These are phyloP conservation scores for Alternaria dauci DNA, from an alignment of 2,329 filamentous ascomycete species.

Conservation along the genomic window DNA sequence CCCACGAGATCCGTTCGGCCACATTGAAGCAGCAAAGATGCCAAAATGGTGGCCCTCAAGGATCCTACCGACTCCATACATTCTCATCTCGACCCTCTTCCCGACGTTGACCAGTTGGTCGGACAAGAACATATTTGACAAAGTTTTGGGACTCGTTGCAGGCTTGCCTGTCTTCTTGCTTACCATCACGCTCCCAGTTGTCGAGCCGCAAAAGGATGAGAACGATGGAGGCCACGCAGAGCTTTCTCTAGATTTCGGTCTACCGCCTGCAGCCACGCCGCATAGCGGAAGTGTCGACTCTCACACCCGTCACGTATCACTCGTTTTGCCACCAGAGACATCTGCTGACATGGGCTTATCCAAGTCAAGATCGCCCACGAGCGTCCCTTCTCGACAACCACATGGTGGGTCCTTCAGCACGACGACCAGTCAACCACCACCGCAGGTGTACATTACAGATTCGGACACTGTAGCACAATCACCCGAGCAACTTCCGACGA, in stretches of 20 bases:
- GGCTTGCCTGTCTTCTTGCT: conserved; percentile 91
- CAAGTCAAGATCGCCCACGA: conserved; percentile 15
- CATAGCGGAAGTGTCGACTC: conserved; percentile 26
- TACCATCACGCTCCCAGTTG: conserved; percentile 88
- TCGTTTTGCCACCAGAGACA: conserved; percentile 33
- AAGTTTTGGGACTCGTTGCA: conserved; percentile 79
- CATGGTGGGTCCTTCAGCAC: conserved; percentile 22
- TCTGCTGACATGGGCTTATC: conserved; percentile 11
- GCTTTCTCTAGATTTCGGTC: conserved; percentile 40
- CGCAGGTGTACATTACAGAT: conserved; percentile 44
- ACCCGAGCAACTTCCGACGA: conserved; percentile 44
- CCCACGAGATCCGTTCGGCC: conserved; percentile 54
- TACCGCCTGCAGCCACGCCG: conserved; percentile 41
- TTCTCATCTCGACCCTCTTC: conserved; percentile 78
- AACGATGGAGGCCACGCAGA: conserved; percentile 33
- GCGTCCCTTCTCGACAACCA: not conserved
- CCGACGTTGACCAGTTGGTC: conserved; percentile 85
- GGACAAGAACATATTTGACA: conserved; percentile 85
- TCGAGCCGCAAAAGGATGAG: conserved; percentile 70
- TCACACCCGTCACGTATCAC: conserved; percentile 31
- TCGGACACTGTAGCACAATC: conserved; percentile 46
- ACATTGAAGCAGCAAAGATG: conserved; percentile 51
- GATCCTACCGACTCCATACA: conserved; percentile 74
- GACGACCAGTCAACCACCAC: conserved; percentile 33
- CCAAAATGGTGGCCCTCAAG: conserved; percentile 84